phyloP scores from a whole-genome alignment of 345 rosid genomes.

The Salix caprea region DNA sequence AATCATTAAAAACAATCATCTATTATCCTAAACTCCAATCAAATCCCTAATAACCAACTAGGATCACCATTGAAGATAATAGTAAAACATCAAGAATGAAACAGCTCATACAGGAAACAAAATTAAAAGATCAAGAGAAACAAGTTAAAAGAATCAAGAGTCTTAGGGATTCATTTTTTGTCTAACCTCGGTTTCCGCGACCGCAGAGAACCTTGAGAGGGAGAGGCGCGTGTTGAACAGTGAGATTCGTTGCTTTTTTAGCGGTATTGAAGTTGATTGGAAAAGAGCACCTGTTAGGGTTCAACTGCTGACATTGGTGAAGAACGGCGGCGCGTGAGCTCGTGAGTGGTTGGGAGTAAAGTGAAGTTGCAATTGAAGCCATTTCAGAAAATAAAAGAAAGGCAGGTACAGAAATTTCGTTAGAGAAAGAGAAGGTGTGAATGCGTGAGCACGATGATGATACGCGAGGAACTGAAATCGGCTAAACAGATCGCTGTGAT shows the following conservation, averaged over 20 bases:
- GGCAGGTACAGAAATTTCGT: background rate
- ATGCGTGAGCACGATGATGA: background rate
- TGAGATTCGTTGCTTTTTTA: background rate
- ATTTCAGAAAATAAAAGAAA: background rate
- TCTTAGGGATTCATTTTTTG: background rate
- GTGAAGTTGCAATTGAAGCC: conserved; percentile 22
- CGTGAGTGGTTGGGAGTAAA: conserved; percentile 1
- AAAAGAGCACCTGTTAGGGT: conserved; percentile 18
- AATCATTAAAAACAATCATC: background rate
- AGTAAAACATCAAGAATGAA: background rate
- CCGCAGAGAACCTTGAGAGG: conserved; percentile 8
- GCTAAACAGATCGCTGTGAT: background rate
- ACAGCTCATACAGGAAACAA: background rate
- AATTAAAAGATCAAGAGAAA: background rate
- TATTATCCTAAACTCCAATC: background rate
- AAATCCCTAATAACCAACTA: background rate
- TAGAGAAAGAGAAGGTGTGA: background rate
- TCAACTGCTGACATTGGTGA: conserved; percentile 13
- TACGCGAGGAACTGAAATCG: background rate
- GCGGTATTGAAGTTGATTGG: conserved; percentile 15
- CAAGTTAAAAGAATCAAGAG: background rate
- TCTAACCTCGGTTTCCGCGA: conserved; percentile 10
- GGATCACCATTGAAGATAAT: background rate
- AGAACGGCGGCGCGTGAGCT: conserved; percentile 9
- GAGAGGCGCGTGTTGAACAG: background rate